Evolutionary conservation across 1,284 basidiomycete genomes (phyloP).

Genomic region (Xerocomus amazonicus): DNA sequence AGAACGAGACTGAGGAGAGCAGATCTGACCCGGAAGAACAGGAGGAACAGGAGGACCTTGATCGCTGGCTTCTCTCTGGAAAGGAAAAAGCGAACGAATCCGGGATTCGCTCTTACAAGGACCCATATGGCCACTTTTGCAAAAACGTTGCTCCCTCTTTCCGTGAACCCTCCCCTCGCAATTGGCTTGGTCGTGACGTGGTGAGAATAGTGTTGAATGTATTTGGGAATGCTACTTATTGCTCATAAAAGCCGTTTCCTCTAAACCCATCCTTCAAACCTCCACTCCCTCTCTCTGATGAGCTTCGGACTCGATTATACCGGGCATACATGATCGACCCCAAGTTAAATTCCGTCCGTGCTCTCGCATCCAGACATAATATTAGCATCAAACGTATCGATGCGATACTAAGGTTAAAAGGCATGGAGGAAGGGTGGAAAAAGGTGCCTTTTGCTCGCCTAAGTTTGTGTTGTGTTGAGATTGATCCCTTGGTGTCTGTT

Average conservation of each 20-base stretch:
- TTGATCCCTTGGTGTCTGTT: constrained; percentile 16
- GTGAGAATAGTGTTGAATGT: constrained; percentile 38
- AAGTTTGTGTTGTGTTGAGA: constrained; percentile 2
- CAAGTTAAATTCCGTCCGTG: constrained; percentile 52
- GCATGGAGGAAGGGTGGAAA: constrained; percentile 64
- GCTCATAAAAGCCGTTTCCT: constrained; percentile 63
- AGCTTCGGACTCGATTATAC: constrained; percentile 53
- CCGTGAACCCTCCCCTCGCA: constrained; percentile 38
- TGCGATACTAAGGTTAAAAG: constrained; percentile 76
- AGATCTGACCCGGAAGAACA: too few species aligned
- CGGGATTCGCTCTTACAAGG: background rate
- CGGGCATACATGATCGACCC: constrained; percentile 56
- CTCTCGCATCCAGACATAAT: constrained; percentile 56
- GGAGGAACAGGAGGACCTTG: too few species aligned
- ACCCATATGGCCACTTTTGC: constrained; percentile 16
- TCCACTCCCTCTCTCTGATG: constrained; percentile 68
- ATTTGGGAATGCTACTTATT: constrained; percentile 6
- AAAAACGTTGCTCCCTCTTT: constrained; percentile 21
- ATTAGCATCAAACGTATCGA: constrained; percentile 74
- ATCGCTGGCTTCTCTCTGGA: too few species aligned
- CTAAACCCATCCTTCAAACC: constrained; percentile 79
- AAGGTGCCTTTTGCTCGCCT: constrained; percentile 45
- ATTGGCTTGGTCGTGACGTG: constrained; percentile 57
- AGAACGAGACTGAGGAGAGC: too few species aligned
- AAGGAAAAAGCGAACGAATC: too few species aligned